Evolutionary conservation across 164 flowering plant genomes (phyloP), one percentile per base, ranked within the genome.

Genomic region (Annona squamosa): DNA sequence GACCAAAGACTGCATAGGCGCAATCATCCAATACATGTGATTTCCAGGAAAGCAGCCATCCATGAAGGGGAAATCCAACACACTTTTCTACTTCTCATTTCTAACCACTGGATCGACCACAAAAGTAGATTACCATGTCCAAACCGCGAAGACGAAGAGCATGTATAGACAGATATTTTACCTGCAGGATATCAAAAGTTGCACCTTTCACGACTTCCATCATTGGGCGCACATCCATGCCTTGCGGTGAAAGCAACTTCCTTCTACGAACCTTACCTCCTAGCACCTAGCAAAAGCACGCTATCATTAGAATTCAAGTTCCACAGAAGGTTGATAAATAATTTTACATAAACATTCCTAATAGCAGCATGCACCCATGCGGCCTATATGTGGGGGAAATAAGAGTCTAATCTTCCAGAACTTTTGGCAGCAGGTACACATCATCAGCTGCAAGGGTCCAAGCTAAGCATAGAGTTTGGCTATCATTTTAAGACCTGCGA

Each of bases 181-280:
- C 98, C 95, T 93, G 99, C 82, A 95, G 81, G 46, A 91, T 93
- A 71, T 85, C 89, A 81, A 95, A 95, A 6, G 93, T 89, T 46
- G 98, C 97, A 74, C 93, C 95, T 84, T 89, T 93, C 12, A 95
- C 99, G 70, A 95, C 98, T 84, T 95, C 97, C 99, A 93, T 95
- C 99, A 95, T 93, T 5, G 99, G 99, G 4, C 99, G 88, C 46
- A 95, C 99, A 81, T 93, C 97, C 97, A 88, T 86, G 70, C 97
- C 92, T 77, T 90, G 89, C 9, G 97, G 97, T 62, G 98, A 95
- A 59, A 91, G 88, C 80, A 93, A 80, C 75, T 95, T 91, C 88
- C 81, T 93, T 80, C 98, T 85, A 63, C 86, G 86, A 71, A 92
- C 98, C 69, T 74, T 91, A 70, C 99, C 98, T 68, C 87, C 92